Evolutionary conservation across 495 filamentous ascomycete genomes (phyloP).

Genomic region (Ramalina peruviana): DNA sequence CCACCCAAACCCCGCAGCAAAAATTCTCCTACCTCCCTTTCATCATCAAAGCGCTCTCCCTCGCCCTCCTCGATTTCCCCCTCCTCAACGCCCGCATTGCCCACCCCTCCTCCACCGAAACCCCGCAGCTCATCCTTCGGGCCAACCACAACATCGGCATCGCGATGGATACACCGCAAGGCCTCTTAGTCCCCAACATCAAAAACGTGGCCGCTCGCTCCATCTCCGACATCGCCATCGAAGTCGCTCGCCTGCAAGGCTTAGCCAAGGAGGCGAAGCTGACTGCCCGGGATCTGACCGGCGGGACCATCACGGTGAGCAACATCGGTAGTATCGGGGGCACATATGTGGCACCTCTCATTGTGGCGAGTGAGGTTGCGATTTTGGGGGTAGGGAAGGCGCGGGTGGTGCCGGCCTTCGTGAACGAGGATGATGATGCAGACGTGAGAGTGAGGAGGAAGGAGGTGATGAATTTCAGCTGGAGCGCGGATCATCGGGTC

Average conservation of each 20-base stretch:
- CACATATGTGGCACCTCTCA: slow-evolving; percentile 80
- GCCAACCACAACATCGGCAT: slow-evolving; percentile 88
- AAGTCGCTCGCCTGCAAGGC: slow-evolving; percentile 57
- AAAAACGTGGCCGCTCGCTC: slow-evolving; percentile 63
- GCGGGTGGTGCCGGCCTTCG: slow-evolving; percentile 58
- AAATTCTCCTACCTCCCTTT: slow-evolving; percentile 89
- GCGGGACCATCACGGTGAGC: slow-evolving; percentile 87
- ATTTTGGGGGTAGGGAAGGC: slow-evolving; percentile 82
- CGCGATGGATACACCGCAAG: slow-evolving; percentile 84
- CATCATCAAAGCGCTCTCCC: slow-evolving; percentile 84
- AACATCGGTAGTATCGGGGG: slow-evolving; percentile 98
- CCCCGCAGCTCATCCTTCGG: slow-evolving; percentile 54
- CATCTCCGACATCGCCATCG: slow-evolving; percentile 61
- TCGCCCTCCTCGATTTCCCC: slow-evolving; percentile 67
- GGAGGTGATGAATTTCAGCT: slow-evolving; percentile 75
- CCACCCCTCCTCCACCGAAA: slow-evolving; percentile 35
- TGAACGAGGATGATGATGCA: slow-evolving; percentile 22
- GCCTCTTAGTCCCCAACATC: slow-evolving; percentile 90
- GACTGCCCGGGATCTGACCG: slow-evolving; percentile 57
- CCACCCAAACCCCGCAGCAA: slow-evolving; percentile 2
- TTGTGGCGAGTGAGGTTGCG: slow-evolving; percentile 72
- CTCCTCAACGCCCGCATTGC: slow-evolving; percentile 80
- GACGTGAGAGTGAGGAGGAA: slow-evolving; percentile 36
- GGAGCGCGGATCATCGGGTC: slow-evolving; percentile 92
- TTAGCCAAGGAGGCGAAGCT: slow-evolving; percentile 65